Base-by-base conservation (phyloP, 805 yeast species). In the Spathaspora arborariae region DNA sequence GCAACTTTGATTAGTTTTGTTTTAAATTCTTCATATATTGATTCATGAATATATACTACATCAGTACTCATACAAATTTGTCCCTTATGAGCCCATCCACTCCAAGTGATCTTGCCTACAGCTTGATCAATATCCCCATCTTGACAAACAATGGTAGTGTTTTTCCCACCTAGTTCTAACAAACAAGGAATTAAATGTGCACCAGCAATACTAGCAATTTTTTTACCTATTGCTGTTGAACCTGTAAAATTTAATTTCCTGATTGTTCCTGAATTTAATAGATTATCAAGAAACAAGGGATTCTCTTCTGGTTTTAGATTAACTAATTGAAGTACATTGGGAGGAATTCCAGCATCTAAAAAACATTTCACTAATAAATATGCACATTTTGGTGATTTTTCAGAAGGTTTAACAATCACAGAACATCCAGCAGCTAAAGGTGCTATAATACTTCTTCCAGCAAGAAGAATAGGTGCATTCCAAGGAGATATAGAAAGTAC, bases 371-470 rank as follows among this genome's bases (percentile, higher is more conserved):
- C 69, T 7, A 65, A 49, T 10, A 72, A 36, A 49, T 67, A 63
- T 1, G 72, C 54, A 4, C 63, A 39, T 20, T 45, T 39, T 0
- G 79, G 68, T 2, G 76, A 59, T 45, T 65, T 59, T 40, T 75
- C 78, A 13, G 72, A 59, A 1, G 76, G 59, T 47, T 74, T 74
- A 33, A 65, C 48, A 16, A 75, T 56, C 10, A 75, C 79, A 0
- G 78, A 73, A 49, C 79, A 74, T 1, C 79, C 79, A 10, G 79
- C 79, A 36, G 73, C 72, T 45, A 75, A 57, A 2, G 79, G 80
- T 5, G 74, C 73, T 15, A 63, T 50, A 2, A 75, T 62, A 2
- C 75, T 59, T 46, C 79, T 59, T 13, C 64, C 61, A 11, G 68
- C 57, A 27, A 75, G 56, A 13, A 73, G 60, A 0, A 67, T 68